Evolutionary conservation across 148 eudicot species (phyloP), one percentile per base, ranked within the genome.

Genomic region (Pouteria glomerata): DNA sequence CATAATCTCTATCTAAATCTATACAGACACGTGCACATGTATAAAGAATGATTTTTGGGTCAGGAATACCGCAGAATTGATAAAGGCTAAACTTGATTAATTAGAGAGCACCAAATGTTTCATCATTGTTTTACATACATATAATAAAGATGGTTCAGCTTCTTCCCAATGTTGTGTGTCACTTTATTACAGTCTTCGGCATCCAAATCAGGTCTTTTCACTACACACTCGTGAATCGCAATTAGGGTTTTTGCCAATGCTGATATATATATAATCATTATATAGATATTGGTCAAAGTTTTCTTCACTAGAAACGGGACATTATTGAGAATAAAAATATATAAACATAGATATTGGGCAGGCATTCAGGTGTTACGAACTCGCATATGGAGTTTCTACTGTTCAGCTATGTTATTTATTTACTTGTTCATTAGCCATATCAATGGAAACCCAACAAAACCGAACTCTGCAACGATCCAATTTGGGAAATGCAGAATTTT

Each of bases 171-270:
- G n/a, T n/a, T n/a, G n/a, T n/a, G n/a, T n/a, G n/a, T n/a, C n/a
- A n/a, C n/a, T n/a, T n/a, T n/a, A n/a, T n/a, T n/a, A n/a, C n/a
- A n/a, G n/a, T n/a, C n/a, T n/a, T n/a, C n/a, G n/a, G n/a, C n/a
- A 51, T 60, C 18, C 60, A 77, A 56, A 77, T 77, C 63, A 23
- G 42, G 50, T 58, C 27, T 14, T 72, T 56, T 57, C 29, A 34
- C 59, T 65, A 8, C 26, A 29, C 6, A 41, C 69, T 77, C 76
- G 76, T 69, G 60, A 69, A 39, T 69, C 69, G 62, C 47, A 60
- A 78, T 69, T 78, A 78, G 78, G 81, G 78, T 73, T 78, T 63
- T 30, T 0, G 5, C 50, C 39, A 8, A 23, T 35, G 37, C 3
- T 6, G 37, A 1, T 23, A 16, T 45, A 45, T 26, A 57, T 58